phyloP scores from a whole-genome alignment of 768 basidiomycete genomes.

The Psilocybe cyanescens region DNA sequence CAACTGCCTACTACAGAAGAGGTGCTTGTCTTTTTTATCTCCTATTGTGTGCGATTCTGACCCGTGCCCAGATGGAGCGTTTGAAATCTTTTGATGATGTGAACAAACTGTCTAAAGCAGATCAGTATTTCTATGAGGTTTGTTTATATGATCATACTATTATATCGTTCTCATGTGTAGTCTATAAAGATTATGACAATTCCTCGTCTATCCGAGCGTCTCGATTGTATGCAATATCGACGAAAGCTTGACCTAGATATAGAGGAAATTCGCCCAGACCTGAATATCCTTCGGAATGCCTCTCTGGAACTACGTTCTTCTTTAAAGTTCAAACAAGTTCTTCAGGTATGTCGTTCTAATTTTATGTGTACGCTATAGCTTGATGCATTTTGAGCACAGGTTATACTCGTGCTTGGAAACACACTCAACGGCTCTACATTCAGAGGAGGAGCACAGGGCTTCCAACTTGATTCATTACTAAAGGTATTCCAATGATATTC shows the following conservation, averaged over 20 bases:
- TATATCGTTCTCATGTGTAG: neutral
- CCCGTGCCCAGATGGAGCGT: slow-evolving; percentile 50
- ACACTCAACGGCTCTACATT: slow-evolving; percentile 81
- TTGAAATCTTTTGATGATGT: slow-evolving; percentile 75
- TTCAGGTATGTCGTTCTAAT: slow-evolving; percentile 53
- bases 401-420: slow-evolving; percentile 80
- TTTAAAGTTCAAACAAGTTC: slow-evolving; percentile 63
- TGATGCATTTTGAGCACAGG: slow-evolving; percentile 37
- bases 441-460: slow-evolving; percentile 83
- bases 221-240: slow-evolving; percentile 85
- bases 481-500: slow-evolving; percentile 56
- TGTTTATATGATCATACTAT: slow-evolving; percentile 12
- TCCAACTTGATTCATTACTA: slow-evolving; percentile 78
- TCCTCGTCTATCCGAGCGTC: slow-evolving; percentile 71
- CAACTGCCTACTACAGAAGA: slow-evolving; percentile 86
- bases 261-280: slow-evolving; percentile 82
- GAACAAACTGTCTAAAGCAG: slow-evolving; percentile 77
- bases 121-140: slow-evolving; percentile 83
- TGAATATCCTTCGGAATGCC: slow-evolving; percentile 74
- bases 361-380: neutral
- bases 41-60: neutral
- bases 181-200: slow-evolving; percentile 70
- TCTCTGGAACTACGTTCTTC: slow-evolving; percentile 71
- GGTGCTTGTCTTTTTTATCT: slow-evolving; percentile 36
- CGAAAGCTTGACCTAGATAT: slow-evolving; percentile 82